A percentile compares a stretch with the other conserved stretches of the same genome.
phyloP scores from a whole-genome alignment of 352 stramenopile genomes.

The Blastocystis hominis region DNA sequence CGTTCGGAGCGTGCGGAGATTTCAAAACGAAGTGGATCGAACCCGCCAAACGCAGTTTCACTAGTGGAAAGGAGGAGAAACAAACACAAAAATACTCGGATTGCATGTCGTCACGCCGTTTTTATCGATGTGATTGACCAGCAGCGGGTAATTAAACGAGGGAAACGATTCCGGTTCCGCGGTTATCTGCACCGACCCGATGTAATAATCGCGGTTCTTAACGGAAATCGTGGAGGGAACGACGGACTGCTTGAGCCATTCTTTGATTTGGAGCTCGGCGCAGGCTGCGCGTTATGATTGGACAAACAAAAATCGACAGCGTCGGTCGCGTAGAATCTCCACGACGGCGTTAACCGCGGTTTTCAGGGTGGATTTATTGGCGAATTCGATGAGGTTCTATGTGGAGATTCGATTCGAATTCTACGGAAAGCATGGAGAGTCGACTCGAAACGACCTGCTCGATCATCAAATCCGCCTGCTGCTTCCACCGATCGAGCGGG shows the following conservation, averaged over 20 bases:
- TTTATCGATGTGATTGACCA: neutral
- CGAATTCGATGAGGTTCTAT: neutral
- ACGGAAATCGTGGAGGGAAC: too few species aligned
- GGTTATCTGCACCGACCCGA: neutral
- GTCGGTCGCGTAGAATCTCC: neutral
- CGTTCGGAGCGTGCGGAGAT: neutral
- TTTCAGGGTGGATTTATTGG: neutral
- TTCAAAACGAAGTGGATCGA: neutral
- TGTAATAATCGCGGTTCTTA: neutral
- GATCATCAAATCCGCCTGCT: neutral
- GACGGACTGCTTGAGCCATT: too few species aligned
- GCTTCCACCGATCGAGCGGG: neutral
- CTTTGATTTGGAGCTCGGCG: too few species aligned
- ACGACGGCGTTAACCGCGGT: constrained; percentile 18
- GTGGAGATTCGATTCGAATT: neutral
- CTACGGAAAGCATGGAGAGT: neutral
- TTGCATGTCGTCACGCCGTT: neutral
- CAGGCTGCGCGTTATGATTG: too few species aligned
- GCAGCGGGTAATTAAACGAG: neutral
- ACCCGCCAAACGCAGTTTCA: neutral
- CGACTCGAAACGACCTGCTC: neutral
- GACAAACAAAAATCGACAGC: neutral
- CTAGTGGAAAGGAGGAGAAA: neutral
- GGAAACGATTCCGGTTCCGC: neutral
- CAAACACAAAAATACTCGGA: neutral